A percentile compares a stretch with the other conserved stretches of the same genome.
Evolutionary conservation across 2,329 filamentous ascomycete species (phyloP).

Genomic region (Aspergillus quadricinctus): DNA sequence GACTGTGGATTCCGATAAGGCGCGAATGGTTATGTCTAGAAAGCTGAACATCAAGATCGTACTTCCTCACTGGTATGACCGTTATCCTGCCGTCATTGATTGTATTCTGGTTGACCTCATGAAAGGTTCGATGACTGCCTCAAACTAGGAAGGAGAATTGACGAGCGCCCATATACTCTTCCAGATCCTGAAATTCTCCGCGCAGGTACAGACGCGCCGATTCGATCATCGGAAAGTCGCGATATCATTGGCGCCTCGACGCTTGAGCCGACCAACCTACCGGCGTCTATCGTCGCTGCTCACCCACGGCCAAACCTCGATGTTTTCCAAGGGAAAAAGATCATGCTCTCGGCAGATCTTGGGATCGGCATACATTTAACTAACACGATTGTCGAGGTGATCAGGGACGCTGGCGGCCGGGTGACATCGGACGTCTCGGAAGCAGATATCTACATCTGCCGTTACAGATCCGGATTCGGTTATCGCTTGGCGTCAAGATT

Average conservation of each 20-base stretch:
- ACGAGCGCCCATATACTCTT: constrained; percentile 78
- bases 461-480: constrained; percentile 74
- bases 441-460: constrained; percentile 81
- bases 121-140: constrained; percentile 92
- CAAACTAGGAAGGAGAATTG: constrained; percentile 84
- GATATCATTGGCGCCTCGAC: constrained; percentile 66
- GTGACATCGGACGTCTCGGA: constrained; percentile 62
- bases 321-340: constrained; percentile 71
- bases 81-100: background rate
- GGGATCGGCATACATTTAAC: constrained; percentile 63
- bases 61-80: constrained; percentile 76
- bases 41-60: constrained; percentile 74
- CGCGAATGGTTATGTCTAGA: constrained; percentile 55
- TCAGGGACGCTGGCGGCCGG: constrained; percentile 66
- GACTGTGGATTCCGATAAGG: constrained; percentile 67
- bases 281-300: constrained; percentile 24
- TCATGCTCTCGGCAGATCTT: constrained; percentile 74
- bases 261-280: constrained; percentile 41
- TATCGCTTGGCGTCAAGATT: constrained; percentile 72
- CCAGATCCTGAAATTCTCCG: constrained; percentile 82
- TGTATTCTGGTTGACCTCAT: constrained; percentile 13
- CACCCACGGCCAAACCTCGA: constrained; percentile 52
- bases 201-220: constrained; percentile 51
- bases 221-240: constrained; percentile 55
- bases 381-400: constrained; percentile 65